A percentile compares a stretch with the other conserved stretches of the same genome.
Evolutionary conservation across 345 rosid genomes (phyloP).

Genomic region (Eucalyptus fibrosa): DNA sequence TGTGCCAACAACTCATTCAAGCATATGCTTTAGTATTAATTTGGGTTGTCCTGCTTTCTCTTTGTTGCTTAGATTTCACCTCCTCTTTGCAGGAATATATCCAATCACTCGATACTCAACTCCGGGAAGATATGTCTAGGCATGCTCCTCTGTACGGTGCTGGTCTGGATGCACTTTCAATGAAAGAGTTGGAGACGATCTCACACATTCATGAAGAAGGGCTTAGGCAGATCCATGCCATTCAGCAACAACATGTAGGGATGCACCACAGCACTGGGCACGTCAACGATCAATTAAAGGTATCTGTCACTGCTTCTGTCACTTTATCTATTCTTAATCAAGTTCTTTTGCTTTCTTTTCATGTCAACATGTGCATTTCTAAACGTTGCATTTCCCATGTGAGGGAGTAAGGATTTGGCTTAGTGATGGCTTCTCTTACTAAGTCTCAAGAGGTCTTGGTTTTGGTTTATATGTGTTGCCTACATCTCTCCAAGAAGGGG

Average conservation of each 20-base stretch:
- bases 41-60: not conserved
- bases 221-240: slow-evolving; percentile 70
- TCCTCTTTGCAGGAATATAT: slow-evolving; percentile 67
- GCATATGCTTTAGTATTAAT: too few species aligned
- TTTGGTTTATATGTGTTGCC: not conserved
- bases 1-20: too few species aligned
- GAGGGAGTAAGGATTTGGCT: not conserved
- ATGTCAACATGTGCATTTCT: not conserved
- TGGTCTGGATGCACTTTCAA: slow-evolving; percentile 74
- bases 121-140: slow-evolving; percentile 77
- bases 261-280: too few species aligned
- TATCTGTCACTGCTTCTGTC: slow-evolving; percentile 1
- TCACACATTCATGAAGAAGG: slow-evolving; percentile 96
- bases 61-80: not conserved
- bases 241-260: slow-evolving; percentile 30
- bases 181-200: slow-evolving; percentile 87
- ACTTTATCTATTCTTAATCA: not conserved
- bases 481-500: not conserved
- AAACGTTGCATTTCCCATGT: not conserved
- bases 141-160: slow-evolving; percentile 97
- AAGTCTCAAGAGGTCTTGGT: not conserved
- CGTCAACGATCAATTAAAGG: slow-evolving; percentile 3
- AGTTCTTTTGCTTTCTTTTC: not conserved
- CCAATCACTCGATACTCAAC: slow-evolving; percentile 55
- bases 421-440: not conserved